Evolutionary conservation across 306 rosid species (phyloP).

Genomic region (Cucurbita ficifolia): DNA sequence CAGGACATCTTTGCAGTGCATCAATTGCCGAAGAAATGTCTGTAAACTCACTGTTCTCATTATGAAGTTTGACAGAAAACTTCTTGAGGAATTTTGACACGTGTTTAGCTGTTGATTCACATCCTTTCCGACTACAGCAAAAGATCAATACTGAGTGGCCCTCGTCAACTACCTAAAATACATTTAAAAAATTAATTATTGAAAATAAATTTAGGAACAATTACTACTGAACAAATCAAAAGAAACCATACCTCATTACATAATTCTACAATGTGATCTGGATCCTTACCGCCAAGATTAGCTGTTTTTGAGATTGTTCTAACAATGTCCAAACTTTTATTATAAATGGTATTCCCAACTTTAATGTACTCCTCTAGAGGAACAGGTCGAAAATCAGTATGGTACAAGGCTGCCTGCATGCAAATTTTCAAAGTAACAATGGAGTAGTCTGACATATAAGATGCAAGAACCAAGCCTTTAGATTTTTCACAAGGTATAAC

Average conservation of each 20-base stretch:
- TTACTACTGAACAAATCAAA: neutral
- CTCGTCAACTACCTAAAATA: conserved; percentile 84
- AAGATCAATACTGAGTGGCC: conserved; percentile 89
- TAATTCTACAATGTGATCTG: conserved; percentile 90
- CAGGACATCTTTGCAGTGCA: conserved; percentile 65
- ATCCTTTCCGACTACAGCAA: conserved; percentile 94
- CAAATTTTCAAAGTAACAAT: conserved; percentile 3
- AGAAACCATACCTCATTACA: conserved; percentile 73
- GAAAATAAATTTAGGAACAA: neutral
- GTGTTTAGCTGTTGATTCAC: conserved; percentile 93
- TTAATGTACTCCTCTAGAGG: conserved; percentile 91
- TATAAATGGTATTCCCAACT: conserved; percentile 68
- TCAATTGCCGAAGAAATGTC: conserved; percentile 60
- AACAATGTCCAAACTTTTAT: conserved; percentile 63
- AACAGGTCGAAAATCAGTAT: conserved; percentile 92
- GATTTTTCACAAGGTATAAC: neutral
- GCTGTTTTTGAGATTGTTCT: conserved; percentile 59
- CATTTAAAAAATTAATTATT: neutral
- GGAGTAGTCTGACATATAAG: neutral
- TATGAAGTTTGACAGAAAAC: conserved; percentile 26
- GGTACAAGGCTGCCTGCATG: conserved; percentile 85
- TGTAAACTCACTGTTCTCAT: conserved; percentile 40
- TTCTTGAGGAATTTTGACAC: conserved; percentile 64
- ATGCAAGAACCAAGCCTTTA: neutral
- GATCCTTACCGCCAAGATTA: conserved; percentile 88